A percentile compares a stretch with the other conserved stretches of the same genome.
Evolutionary conservation across 805 yeast genomes (phyloP).

Genomic region (Yamadazyma takamatsuzukensis): DNA sequence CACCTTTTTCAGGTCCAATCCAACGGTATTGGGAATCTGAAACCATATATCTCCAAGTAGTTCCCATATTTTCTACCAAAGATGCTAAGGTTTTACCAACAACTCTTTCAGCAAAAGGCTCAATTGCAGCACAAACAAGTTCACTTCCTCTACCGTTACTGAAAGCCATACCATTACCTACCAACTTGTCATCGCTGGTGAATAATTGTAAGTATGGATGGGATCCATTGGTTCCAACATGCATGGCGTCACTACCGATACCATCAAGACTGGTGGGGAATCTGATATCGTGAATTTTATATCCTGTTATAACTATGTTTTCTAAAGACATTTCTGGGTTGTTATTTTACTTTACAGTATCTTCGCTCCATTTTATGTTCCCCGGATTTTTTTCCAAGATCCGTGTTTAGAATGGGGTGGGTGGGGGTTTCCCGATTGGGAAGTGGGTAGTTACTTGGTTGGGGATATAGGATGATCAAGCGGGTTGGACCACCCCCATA

Average conservation of each 20-base stretch:
- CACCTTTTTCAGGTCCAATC: constrained; percentile 45
- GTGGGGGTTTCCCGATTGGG: constrained; percentile 1
- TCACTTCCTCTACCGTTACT: constrained; percentile 14
- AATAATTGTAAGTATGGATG: constrained; percentile 33
- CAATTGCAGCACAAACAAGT: constrained; percentile 22
- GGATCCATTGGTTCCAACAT: constrained; percentile 37
- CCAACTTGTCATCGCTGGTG: constrained; percentile 21
- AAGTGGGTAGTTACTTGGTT: not conserved
- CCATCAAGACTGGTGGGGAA: constrained; percentile 39
- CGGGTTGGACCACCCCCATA: constrained; percentile 1
- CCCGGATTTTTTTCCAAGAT: constrained; percentile 1
- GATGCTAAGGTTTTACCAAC: constrained; percentile 27
- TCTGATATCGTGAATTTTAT: constrained; percentile 26
- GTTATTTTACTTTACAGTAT: not conserved
- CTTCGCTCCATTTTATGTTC: not conserved
- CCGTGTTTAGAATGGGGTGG: no score
- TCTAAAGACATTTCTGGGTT: constrained; percentile 3
- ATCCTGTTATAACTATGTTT: constrained; percentile 20
- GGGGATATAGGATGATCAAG: not conserved
- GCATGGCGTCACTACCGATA: constrained; percentile 43
- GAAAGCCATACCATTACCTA: constrained; percentile 42
- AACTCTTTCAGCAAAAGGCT: constrained; percentile 33
- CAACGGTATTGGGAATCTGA: constrained; percentile 40
- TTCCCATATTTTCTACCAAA: constrained; percentile 34
- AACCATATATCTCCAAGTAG: constrained; percentile 38